Percentiles rank a stretch among this genome's conserved stretches.
Conservation (phyloP, 306 rosid species). For the Parietaria judaica region DNA sequence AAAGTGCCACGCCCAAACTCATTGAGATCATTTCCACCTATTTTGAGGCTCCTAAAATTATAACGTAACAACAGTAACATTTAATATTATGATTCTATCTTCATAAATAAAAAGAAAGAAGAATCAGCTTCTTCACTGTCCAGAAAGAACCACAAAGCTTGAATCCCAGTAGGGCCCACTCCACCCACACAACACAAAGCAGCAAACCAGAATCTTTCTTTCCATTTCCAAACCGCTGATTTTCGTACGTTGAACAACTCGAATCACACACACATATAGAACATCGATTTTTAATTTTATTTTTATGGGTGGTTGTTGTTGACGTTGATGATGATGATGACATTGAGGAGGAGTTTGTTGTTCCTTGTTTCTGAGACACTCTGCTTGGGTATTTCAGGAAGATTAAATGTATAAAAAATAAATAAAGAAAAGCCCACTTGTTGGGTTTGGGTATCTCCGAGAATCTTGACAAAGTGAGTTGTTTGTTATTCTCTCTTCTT, state of each 20-base stretch:
- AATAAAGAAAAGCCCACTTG: slow-evolving; percentile 14
- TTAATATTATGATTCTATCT: too few relatives aligned
- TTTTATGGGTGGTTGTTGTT: too few relatives aligned
- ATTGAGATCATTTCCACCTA: slow-evolving; percentile 3
- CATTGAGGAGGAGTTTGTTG: too few relatives aligned
- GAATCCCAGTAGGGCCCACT: slow-evolving; percentile 35
- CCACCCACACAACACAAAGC: slow-evolving; percentile 14
- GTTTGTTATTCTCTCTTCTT: slow-evolving; percentile 5
- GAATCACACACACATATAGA: neutral
- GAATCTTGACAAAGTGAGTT: slow-evolving; percentile 40
- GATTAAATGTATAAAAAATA: neutral
- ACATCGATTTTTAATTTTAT: neutral
- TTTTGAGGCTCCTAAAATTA: neutral
- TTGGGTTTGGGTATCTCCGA: slow-evolving; percentile 31
- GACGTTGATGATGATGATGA: slow-evolving; percentile 1
- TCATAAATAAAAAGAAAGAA: neutral
- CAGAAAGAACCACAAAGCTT: too few relatives aligned
- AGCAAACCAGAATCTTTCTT: neutral
- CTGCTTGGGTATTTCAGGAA: slow-evolving; percentile 10
- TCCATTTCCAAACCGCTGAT: neutral
- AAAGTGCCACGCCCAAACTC: slow-evolving; percentile 1
- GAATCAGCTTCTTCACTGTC: slow-evolving; percentile 14
- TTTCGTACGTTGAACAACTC: neutral
- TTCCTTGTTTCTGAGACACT: slow-evolving; percentile 25
- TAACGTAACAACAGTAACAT: too few relatives aligned